Base-by-base conservation (phyloP, 768 basidiomycete species). In the Boletus fagicola region DNA sequence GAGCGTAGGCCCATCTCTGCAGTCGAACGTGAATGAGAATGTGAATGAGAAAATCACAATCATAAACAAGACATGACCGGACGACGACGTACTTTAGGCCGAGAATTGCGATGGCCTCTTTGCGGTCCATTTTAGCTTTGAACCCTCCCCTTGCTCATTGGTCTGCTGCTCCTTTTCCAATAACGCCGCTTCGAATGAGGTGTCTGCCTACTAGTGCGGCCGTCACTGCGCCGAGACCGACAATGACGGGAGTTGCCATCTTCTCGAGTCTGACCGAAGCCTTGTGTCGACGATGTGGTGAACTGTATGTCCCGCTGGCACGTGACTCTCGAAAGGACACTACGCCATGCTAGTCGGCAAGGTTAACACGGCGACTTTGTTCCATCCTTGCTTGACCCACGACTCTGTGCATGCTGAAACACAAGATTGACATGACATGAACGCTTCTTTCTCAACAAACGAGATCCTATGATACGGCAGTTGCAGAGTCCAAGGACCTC, bases 81-180 rank as follows among this genome's bases (percentile, higher is more conserved):
- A n/a, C n/a, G n/a, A n/a, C n/a, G n/a, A n/a, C n/a, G n/a, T n/a
- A n/a, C n/a, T n/a, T n/a, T n/a, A n/a, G n/a, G n/a, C 96, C 96
- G 43, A 99, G 82, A 65, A 99, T 87, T 58, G 86, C 83, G 58
- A 93, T 83, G 7, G 97, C 97, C 76, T 98, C 97, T 59, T 85
- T 90, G 65, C 91, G 80, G 70, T 98, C 96, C 95, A 98, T 98
- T 80, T 93, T 97, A 28, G 84, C 79, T 69, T 86, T 88, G 83
- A 99, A 99, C 9, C 97, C 96, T 54, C 96, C 96, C 74, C 87
- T 93, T 18, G 79, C 86, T 85, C 92, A 98, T 70, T 95, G 82
- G 43, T 94, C 88, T 13, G 86, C 87, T 24, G 76, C 78, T 62
- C 76, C 81, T 13, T 82, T 87, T 28, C 80, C 74, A 61, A 87